phyloP scores from a whole-genome alignment of 176 grass and related monocot species.

The Ensete glaucum region DNA sequence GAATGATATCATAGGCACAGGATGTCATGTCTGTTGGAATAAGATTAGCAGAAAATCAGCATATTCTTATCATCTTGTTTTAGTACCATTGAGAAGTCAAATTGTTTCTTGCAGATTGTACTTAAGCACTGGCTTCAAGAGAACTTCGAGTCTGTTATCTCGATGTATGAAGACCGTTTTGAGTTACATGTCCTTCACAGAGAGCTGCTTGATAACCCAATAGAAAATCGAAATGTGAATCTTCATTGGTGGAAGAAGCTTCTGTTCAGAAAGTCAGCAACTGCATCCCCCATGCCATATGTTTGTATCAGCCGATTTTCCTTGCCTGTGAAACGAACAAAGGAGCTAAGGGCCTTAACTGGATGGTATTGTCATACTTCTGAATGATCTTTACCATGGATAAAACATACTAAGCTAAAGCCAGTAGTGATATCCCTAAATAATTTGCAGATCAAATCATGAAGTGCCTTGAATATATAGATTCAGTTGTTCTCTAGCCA shows the following conservation, averaged over 20 bases:
- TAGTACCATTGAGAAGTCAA: conserved; percentile 18
- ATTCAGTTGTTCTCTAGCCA: too few species aligned
- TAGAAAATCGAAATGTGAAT: conserved; percentile 24
- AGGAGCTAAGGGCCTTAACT: conserved; percentile 73
- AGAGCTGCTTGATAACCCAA: conserved; percentile 34
- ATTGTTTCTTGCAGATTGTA: conserved; percentile 54
- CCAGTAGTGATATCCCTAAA: neutral
- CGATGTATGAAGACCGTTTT: conserved; percentile 86
- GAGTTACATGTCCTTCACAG: conserved; percentile 63
- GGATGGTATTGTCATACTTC: conserved; percentile 47
- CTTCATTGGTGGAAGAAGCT: conserved; percentile 48
- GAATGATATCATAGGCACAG: neutral
- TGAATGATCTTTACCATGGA: neutral
- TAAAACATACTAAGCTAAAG: conserved; percentile 5
- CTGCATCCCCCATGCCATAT: conserved; percentile 25
- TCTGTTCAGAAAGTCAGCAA: conserved; percentile 38
- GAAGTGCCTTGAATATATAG: too few species aligned
- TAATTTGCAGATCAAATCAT: neutral
- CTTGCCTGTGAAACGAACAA: conserved; percentile 69
- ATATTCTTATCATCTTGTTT: neutral
- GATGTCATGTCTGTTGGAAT: neutral
- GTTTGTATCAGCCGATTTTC: conserved; percentile 69
- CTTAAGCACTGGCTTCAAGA: conserved; percentile 83
- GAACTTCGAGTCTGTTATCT: conserved; percentile 67
- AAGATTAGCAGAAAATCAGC: neutral